Conservation (phyloP, 2,329 filamentous ascomycete genomes). For the Mycosphaerelloides madeirae region DNA sequence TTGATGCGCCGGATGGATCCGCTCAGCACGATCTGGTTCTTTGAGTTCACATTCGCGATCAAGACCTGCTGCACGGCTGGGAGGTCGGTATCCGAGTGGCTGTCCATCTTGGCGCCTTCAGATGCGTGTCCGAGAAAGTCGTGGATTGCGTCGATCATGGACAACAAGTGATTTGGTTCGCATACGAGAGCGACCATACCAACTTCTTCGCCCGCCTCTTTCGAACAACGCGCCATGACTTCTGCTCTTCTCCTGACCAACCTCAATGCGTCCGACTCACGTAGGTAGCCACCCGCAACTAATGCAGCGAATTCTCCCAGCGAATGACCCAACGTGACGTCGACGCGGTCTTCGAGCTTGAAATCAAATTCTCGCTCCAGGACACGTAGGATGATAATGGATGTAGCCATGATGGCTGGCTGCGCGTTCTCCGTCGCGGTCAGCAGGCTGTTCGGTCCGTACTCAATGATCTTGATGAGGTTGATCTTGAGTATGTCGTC, state of each 20-base stretch:
- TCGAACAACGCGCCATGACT: constrained; percentile 74
- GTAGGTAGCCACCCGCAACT: constrained; percentile 75
- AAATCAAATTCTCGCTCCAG: constrained; percentile 83
- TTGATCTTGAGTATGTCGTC: constrained; percentile 70
- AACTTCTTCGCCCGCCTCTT: constrained; percentile 65
- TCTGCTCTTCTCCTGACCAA: constrained; percentile 74
- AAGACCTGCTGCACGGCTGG: constrained; percentile 80
- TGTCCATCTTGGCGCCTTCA: constrained; percentile 63
- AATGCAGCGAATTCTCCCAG: constrained; percentile 90
- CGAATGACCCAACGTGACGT: constrained; percentile 84
- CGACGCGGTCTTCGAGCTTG: constrained; percentile 62
- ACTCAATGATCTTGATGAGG: constrained; percentile 71
- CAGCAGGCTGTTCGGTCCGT: constrained; percentile 71
- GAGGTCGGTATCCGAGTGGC: constrained; percentile 52
- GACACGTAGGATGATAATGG: constrained; percentile 80
- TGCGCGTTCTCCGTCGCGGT: constrained; percentile 84
- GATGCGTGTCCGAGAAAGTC: constrained; percentile 69
- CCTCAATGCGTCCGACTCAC: constrained; percentile 70
- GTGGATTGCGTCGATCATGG: constrained; percentile 67
- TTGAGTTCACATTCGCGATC: constrained; percentile 91
- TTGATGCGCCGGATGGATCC: constrained; percentile 80
- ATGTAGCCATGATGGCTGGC: constrained; percentile 93
- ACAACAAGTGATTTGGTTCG: constrained; percentile 68
- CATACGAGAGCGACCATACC: constrained; percentile 94
- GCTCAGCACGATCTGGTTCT: constrained; percentile 92